Percentiles rank a stretch among this genome's conserved stretches.
Evolutionary conservation across 176 grass and related monocot species (phyloP).

Genomic region (Lolium rigidum): DNA sequence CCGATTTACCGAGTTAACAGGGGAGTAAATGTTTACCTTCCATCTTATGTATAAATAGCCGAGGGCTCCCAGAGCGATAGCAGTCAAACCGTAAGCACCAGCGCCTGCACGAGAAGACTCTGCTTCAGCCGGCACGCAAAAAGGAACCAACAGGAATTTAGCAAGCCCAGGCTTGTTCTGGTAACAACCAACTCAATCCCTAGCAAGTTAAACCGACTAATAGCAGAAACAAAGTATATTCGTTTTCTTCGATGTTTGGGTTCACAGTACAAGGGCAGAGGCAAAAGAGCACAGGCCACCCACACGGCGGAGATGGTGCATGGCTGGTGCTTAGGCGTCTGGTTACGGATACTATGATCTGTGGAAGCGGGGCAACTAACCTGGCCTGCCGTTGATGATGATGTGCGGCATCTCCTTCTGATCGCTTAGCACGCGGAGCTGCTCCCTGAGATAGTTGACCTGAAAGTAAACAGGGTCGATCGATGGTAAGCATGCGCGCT

Average conservation of each 20-base stretch:
- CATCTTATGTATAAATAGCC: slow-evolving; percentile 90
- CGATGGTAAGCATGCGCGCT: background rate
- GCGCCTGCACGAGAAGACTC: slow-evolving; percentile 40
- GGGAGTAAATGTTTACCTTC: slow-evolving; percentile 60
- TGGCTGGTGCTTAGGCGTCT: too few species aligned
- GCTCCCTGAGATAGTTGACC: slow-evolving; percentile 66
- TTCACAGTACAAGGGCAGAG: background rate
- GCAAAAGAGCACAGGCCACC: background rate
- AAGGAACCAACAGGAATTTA: slow-evolving; percentile 1
- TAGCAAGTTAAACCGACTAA: background rate
- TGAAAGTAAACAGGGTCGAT: slow-evolving; percentile 25
- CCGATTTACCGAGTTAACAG: slow-evolving; percentile 21
- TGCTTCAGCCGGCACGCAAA: slow-evolving; percentile 1
- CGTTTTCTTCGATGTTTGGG: background rate
- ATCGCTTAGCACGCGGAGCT: slow-evolving; percentile 51
- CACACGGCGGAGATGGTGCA: too few species aligned
- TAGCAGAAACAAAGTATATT: background rate
- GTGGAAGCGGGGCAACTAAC: slow-evolving; percentile 29
- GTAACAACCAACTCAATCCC: background rate
- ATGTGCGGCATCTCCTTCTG: slow-evolving; percentile 51
- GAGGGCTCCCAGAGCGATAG: slow-evolving; percentile 75
- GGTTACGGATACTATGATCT: background rate
- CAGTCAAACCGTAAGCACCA: slow-evolving; percentile 61
- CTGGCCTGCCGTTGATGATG: slow-evolving; percentile 57
- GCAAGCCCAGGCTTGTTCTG: background rate